Evolutionary conservation across 805 yeast species (phyloP).

Genomic region (Brettanomyces bruxellensis): DNA sequence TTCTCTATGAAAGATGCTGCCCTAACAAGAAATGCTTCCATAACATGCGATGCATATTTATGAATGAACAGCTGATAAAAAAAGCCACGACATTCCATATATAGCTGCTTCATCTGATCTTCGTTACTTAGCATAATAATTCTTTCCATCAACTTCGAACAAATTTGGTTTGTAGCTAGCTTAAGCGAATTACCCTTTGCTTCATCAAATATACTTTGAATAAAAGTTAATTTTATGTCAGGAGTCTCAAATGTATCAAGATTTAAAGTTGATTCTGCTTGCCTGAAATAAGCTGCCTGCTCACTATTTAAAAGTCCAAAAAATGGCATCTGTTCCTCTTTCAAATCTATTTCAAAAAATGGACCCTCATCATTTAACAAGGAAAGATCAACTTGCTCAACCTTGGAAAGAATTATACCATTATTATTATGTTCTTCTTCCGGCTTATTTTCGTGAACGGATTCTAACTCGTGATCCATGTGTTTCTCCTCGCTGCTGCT

Average conservation of each 20-base stretch:
- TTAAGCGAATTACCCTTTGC: slow-evolving; percentile 84
- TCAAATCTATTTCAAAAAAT: slow-evolving; percentile 2
- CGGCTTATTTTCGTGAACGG: not conserved
- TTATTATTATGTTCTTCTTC: not conserved
- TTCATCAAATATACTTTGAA: slow-evolving; percentile 75
- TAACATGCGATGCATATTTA: slow-evolving; percentile 88
- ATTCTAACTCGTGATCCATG: not conserved
- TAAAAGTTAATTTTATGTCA: slow-evolving; percentile 69
- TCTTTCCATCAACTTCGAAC: slow-evolving; percentile 88
- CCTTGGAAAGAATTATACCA: not conserved
- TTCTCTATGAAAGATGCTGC: slow-evolving; percentile 67
- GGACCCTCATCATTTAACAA: not conserved
- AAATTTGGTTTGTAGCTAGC: slow-evolving; percentile 86
- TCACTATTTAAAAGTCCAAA: slow-evolving; percentile 80
- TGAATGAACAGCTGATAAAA: slow-evolving; percentile 73
- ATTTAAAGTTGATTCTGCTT: slow-evolving; percentile 80
- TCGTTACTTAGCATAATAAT: slow-evolving; percentile 59
- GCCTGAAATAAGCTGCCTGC: slow-evolving; percentile 86
- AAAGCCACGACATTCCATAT: slow-evolving; percentile 62
- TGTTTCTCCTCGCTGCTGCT: not conserved
- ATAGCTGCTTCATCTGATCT: slow-evolving; percentile 55
- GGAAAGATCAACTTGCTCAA: not conserved
- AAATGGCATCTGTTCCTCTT: slow-evolving; percentile 35
- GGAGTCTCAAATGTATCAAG: slow-evolving; percentile 65
- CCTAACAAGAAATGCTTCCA: slow-evolving; percentile 76